phyloP scores from a whole-genome alignment of 306 rosid species.

The Betula pendula region DNA sequence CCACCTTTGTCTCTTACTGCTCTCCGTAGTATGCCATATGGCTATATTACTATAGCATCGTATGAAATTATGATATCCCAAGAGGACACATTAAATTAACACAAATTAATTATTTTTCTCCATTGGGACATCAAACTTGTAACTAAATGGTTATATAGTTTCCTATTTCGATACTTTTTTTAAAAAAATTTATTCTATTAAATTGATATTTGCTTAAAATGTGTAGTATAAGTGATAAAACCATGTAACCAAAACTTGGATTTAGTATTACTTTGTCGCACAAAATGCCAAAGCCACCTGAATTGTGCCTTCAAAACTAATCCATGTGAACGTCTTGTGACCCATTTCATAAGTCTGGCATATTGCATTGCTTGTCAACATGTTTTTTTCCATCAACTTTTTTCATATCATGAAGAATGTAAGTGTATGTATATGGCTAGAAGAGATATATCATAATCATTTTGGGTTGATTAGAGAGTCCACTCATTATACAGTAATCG shows the following conservation, averaged over 20 bases:
- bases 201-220: too few relatives aligned
- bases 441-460: background rate
- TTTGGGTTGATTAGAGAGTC: background rate
- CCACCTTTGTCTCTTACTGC: slow-evolving; percentile 58
- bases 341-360: background rate
- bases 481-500: background rate
- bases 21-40: background rate
- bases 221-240: background rate
- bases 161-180: too few relatives aligned
- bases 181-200: too few relatives aligned
- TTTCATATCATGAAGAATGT: background rate
- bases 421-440: background rate
- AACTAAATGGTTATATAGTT: background rate
- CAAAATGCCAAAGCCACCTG: background rate
- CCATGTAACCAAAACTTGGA: background rate
- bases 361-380: background rate
- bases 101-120: background rate
- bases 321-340: background rate
- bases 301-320: background rate
- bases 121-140: background rate
- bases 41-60: slow-evolving; percentile 21
- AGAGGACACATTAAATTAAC: background rate
- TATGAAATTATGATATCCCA: background rate
- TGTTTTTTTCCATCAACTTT: background rate
- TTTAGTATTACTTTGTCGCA: background rate